phyloP scores from a whole-genome alignment of 495 filamentous ascomycete species.

The Daldinia decipiens region DNA sequence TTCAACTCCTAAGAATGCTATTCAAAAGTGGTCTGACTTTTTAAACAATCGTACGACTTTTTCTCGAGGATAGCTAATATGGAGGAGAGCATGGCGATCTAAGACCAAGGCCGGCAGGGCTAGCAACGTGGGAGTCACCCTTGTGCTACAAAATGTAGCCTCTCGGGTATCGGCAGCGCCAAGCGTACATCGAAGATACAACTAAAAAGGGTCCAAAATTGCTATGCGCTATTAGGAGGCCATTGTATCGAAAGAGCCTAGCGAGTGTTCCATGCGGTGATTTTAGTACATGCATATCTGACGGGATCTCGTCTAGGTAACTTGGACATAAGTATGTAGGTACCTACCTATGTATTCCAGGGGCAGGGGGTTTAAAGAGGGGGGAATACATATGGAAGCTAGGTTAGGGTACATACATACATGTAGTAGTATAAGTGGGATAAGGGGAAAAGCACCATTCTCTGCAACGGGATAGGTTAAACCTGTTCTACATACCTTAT shows the following conservation, averaged over 20 bases:
- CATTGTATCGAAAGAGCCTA: conserved; percentile 14
- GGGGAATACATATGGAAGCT: too few relatives aligned
- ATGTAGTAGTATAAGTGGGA: too few relatives aligned
- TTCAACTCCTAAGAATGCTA: conserved; percentile 32
- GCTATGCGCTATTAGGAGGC: conserved; percentile 25
- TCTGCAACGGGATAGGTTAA: conserved; percentile 40
- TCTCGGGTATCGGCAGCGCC: conserved; percentile 29
- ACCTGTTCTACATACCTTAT: conserved; percentile 23
- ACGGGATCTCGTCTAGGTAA: conserved; percentile 35
- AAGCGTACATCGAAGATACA: conserved; percentile 22
- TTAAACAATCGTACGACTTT: conserved; percentile 40
- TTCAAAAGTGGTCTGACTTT: conserved; percentile 42
- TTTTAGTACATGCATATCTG: conserved; percentile 37
- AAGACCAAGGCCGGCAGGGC: conserved; percentile 22
- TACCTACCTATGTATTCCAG: too few relatives aligned
- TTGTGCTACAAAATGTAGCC: conserved; percentile 16
- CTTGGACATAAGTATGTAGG: too few relatives aligned
- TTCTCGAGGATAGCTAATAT: conserved; percentile 21
- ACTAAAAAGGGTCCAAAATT: conserved; percentile 20
- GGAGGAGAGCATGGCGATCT: conserved; percentile 34
- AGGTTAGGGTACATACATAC: too few relatives aligned
- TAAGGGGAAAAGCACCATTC: conserved; percentile 26
- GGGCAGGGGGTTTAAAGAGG: conserved; percentile 12
- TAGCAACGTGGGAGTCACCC: conserved; percentile 30
- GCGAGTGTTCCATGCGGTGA: conserved; percentile 26